phyloP scores from a whole-genome alignment of 257 asterid species.

The Capsicum rhomboideum region DNA sequence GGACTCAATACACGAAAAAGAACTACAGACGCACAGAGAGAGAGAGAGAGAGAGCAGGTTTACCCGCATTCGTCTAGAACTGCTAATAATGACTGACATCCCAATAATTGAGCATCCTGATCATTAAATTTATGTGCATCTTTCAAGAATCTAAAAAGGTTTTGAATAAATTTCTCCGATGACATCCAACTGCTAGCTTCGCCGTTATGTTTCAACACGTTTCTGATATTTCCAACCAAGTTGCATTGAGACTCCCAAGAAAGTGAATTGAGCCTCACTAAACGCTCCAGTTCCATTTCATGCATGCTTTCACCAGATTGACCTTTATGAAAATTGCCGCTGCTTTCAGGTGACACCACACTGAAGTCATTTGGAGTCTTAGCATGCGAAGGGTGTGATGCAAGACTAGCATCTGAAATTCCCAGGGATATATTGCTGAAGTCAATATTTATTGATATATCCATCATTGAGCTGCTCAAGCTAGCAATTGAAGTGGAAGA shows the following conservation, averaged over 20 bases:
- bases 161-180: slow-evolving; percentile 20
- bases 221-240: slow-evolving; percentile 37
- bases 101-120: slow-evolving; percentile 53
- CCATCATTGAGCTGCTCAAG: slow-evolving; percentile 55
- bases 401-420: slow-evolving; percentile 22
- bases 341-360: neutral
- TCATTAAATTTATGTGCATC: slow-evolving; percentile 44
- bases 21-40: neutral
- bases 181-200: slow-evolving; percentile 26
- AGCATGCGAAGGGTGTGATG: slow-evolving; percentile 18
- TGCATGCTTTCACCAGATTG: neutral
- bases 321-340: neutral
- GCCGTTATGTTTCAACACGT: slow-evolving; percentile 20
- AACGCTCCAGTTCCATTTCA: slow-evolving; percentile 25
- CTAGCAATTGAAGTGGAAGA: slow-evolving; percentile 62
- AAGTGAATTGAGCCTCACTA: slow-evolving; percentile 37
- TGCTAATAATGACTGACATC: slow-evolving; percentile 52
- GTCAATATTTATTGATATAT: slow-evolving; percentile 52
- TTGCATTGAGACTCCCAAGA: slow-evolving; percentile 64
- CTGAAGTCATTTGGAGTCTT: slow-evolving; percentile 11
- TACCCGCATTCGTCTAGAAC: slow-evolving; percentile 68
- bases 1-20: neutral
- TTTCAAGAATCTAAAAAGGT: slow-evolving; percentile 49
- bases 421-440: slow-evolving; percentile 45
- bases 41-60: neutral